Evolutionary conservation across 805 yeast species (phyloP).

Genomic region (Metschnikowia rubicola): DNA sequence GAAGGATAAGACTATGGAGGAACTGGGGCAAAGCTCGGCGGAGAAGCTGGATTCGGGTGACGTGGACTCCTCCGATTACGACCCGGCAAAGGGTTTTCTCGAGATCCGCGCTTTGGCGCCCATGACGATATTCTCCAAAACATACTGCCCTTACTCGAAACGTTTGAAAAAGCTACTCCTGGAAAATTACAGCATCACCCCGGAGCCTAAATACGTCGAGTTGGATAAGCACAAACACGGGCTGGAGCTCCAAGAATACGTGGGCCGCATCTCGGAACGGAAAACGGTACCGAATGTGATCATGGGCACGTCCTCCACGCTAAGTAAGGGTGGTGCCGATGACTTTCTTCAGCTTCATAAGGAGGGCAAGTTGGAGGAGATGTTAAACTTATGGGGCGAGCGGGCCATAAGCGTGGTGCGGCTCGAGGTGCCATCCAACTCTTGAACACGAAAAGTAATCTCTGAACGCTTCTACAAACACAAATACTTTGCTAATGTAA

Average conservation of each 20-base stretch:
- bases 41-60: conserved; percentile 7
- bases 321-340: conserved; percentile 84
- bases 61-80: conserved; percentile 20
- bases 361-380: conserved; percentile 48
- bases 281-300: conserved; percentile 19
- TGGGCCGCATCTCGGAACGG: conserved; percentile 37
- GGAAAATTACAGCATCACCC: conserved; percentile 65
- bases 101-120: conserved; percentile 61
- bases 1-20: conserved; percentile 17
- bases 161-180: conserved; percentile 63
- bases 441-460: conserved; percentile 14
- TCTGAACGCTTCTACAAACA: background rate
- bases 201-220: conserved; percentile 72
- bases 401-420: conserved; percentile 47
- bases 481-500: conserved; percentile 17
- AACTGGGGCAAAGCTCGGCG: conserved; percentile 6
- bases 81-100: conserved; percentile 42
- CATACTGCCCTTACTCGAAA: conserved; percentile 73
- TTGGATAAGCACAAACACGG: conserved; percentile 81
- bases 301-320: conserved; percentile 16
- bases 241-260: conserved; percentile 64
- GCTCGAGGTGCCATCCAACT: conserved; percentile 56
- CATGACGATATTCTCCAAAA: conserved; percentile 54
- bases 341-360: conserved; percentile 66
- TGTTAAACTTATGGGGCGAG: conserved; percentile 62